Conservation (phyloP, 2,329 filamentous ascomycete species). For the Xylariaceae sp. region DNA sequence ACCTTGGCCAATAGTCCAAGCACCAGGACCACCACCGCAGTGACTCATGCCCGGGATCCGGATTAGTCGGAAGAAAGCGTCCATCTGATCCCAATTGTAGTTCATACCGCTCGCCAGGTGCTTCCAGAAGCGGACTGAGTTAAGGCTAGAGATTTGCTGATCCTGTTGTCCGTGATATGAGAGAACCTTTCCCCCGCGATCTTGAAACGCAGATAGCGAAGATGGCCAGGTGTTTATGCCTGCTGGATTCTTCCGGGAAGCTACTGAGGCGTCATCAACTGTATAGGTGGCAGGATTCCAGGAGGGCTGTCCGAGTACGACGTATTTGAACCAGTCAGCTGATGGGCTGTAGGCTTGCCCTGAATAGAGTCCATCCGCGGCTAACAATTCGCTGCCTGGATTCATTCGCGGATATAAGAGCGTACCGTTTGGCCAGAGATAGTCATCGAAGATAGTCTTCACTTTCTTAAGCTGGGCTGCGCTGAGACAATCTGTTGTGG, state of each 20-base stretch:
- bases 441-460: constrained; percentile 49
- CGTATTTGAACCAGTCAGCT: constrained; percentile 55
- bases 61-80: constrained; percentile 52
- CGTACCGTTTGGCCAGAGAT: constrained; percentile 51
- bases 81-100: constrained; percentile 10
- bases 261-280: constrained; percentile 43
- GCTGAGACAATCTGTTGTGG: constrained; percentile 49
- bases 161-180: constrained; percentile 49
- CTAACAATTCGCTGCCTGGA: constrained; percentile 52
- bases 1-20: constrained; percentile 43
- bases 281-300: constrained; percentile 49
- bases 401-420: constrained; percentile 58
- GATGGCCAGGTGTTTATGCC: constrained; percentile 42
- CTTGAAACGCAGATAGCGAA: constrained; percentile 45
- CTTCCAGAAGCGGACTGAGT: constrained; percentile 55
- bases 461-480: constrained; percentile 51
- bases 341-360: constrained; percentile 51
- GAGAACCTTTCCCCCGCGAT: constrained; percentile 49
- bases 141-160: constrained; percentile 52
- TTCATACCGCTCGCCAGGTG: constrained; percentile 51
- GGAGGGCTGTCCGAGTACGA: constrained; percentile 50
- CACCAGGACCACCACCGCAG: constrained; percentile 55
- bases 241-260: constrained; percentile 28
- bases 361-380: constrained; percentile 47
- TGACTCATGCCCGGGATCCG: constrained; percentile 56